Conservation (phyloP, 2,329 filamentous ascomycete species). For the Balansia obtecta region DNA sequence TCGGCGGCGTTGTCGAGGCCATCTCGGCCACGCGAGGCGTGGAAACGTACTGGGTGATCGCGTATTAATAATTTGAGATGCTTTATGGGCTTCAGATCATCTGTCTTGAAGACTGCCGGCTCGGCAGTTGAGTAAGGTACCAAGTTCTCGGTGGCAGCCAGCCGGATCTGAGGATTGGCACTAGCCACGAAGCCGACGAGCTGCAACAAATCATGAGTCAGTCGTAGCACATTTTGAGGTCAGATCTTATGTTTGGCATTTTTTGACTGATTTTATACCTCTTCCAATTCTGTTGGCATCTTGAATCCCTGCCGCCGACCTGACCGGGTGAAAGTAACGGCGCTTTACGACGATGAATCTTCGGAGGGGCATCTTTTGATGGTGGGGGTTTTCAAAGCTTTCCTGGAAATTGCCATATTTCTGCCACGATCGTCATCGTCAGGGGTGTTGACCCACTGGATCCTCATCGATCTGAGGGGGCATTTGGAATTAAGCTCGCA, state of each 20-base stretch:
- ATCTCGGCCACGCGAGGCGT: too few relatives aligned
- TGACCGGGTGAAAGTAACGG: background rate
- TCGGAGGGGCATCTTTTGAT: conserved; percentile 14
- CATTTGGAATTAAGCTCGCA: background rate
- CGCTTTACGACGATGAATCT: background rate
- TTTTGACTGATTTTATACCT: conserved; percentile 34
- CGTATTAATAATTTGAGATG: conserved; percentile 78
- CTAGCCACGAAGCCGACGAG: conserved; percentile 89
- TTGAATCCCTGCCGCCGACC: background rate
- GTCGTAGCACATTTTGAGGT: too few relatives aligned
- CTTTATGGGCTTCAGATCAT: conserved; percentile 65
- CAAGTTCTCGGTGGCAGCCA: conserved; percentile 74
- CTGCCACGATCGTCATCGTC: conserved; percentile 8
- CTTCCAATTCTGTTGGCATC: conserved; percentile 68
- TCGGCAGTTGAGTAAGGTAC: conserved; percentile 68
- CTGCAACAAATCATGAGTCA: conserved; percentile 29
- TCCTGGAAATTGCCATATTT: background rate
- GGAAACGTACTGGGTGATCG: conserved; percentile 59
- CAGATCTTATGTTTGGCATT: too few relatives aligned
- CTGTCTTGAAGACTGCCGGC: conserved; percentile 70
- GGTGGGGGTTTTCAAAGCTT: conserved; percentile 9
- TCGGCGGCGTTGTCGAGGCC: background rate
- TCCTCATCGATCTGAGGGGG: background rate
- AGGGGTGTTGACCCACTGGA: conserved; percentile 10
- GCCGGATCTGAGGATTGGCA: conserved; percentile 80